These are phyloP conservation scores for Cryphonectria naterciae DNA, from an alignment of 2,329 filamentous ascomycete genomes.

Conservation along the genomic window DNA sequence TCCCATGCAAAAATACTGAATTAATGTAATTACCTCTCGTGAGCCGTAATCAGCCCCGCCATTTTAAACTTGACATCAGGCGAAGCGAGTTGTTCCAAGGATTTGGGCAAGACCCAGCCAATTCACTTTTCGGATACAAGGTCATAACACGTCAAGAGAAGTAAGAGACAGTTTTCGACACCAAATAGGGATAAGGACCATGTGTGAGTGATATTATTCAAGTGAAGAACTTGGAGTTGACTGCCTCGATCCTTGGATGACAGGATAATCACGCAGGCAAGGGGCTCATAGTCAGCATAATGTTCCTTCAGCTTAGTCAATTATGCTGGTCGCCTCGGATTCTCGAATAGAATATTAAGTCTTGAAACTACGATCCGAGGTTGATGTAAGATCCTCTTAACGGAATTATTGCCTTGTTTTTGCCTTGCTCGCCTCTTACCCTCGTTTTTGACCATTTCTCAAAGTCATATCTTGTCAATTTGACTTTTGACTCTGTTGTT, in stretches of 20 bases:
- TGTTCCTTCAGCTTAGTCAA: not conserved
- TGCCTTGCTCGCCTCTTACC: not conserved
- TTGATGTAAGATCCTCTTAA: not conserved
- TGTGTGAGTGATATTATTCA: not conserved
- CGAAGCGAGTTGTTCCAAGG: too few relatives aligned
- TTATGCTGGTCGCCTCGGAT: not conserved
- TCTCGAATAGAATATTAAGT: not conserved
- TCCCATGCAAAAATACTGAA: not conserved
- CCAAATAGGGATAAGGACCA: too few relatives aligned
- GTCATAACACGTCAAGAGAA: not conserved
- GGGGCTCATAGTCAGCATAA: not conserved
- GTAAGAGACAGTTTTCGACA: not conserved
- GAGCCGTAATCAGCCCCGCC: not conserved
- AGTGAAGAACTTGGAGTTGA: not conserved
- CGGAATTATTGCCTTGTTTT: too few relatives aligned
- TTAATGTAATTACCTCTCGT: not conserved
- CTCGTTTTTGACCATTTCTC: not conserved
- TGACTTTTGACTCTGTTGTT: not conserved
- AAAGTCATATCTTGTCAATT: not conserved
- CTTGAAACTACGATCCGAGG: too few relatives aligned
- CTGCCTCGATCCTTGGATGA: not conserved
- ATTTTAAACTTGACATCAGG: not conserved
- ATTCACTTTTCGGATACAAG: not conserved
- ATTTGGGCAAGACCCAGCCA: too few relatives aligned
- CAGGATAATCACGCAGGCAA: not conserved